phyloP scores from a whole-genome alignment of 2,329 filamentous ascomycete species.

The Colletotrichum melonis region DNA sequence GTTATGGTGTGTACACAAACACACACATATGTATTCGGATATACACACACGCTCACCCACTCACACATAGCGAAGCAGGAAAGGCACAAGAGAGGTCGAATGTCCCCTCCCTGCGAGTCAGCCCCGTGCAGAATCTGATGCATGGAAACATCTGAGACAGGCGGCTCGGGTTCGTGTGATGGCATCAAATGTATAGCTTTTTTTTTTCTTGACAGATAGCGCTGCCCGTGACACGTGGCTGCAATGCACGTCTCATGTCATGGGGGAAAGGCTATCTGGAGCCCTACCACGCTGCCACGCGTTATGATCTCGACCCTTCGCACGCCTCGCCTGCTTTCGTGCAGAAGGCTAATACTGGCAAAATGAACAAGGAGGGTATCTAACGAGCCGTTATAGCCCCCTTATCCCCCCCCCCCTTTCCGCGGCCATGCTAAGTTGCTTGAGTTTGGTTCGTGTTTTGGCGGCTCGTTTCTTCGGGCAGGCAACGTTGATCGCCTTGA shows the following conservation, averaged over 20 bases:
- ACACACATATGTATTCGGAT: too few relatives aligned
- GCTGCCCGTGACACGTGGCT: slow-evolving; percentile 28
- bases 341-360: not conserved
- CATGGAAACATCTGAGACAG: slow-evolving; percentile 28
- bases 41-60: not conserved
- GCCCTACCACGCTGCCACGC: slow-evolving; percentile 19
- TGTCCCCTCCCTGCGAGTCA: slow-evolving; percentile 21
- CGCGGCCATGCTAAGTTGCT: not conserved
- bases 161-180: slow-evolving; percentile 24
- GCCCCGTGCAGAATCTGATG: slow-evolving; percentile 25
- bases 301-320: not conserved
- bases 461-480: slow-evolving; percentile 3
- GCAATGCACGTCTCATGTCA: slow-evolving; percentile 26
- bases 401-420: not conserved
- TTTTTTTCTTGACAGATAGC: slow-evolving; percentile 22
- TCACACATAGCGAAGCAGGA: not conserved
- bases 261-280: slow-evolving; percentile 25
- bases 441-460: not conserved
- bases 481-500: not conserved
- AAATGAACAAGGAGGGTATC: slow-evolving; percentile 10
- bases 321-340: slow-evolving; percentile 1
- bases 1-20: too few relatives aligned
- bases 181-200: not conserved
- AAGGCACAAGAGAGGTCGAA: not conserved
- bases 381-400: not conserved